A percentile compares a stretch with the other conserved stretches of the same genome.
These are phyloP conservation scores for Xylaria sp. DNA, from an alignment of 2,329 filamentous ascomycete species.

Conservation along the genomic window DNA sequence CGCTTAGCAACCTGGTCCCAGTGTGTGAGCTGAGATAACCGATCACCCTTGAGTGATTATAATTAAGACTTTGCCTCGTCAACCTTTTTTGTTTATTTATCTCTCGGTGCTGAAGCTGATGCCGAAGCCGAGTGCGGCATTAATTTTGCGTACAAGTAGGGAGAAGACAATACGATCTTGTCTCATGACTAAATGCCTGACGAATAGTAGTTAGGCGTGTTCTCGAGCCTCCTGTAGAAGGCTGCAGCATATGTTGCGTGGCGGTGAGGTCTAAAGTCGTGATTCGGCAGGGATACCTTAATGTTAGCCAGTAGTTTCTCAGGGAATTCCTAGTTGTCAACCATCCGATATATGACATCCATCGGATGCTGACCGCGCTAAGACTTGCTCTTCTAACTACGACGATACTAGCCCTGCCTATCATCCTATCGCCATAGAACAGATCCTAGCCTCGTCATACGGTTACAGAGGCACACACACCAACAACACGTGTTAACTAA, in stretches of 20 bases:
- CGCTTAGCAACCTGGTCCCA: neutral
- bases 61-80: neutral
- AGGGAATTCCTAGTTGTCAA: neutral
- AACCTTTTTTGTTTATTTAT: neutral
- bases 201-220: neutral
- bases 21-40: neutral
- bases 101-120: too few species aligned
- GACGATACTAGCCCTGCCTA: neutral
- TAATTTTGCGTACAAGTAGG: neutral
- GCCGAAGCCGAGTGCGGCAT: neutral
- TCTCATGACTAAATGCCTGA: neutral
- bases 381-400: neutral
- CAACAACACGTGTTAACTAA: neutral
- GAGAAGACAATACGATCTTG: neutral
- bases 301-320: neutral
- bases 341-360: neutral
- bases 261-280: neutral
- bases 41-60: neutral
- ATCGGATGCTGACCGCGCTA: neutral
- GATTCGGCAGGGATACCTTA: neutral
- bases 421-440: neutral
- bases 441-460: neutral
- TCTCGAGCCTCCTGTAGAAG: neutral
- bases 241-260: neutral
- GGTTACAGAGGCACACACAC: neutral